phyloP scores from a whole-genome alignment of 768 basidiomycete genomes.

The Strobilomyces echinocephalus region DNA sequence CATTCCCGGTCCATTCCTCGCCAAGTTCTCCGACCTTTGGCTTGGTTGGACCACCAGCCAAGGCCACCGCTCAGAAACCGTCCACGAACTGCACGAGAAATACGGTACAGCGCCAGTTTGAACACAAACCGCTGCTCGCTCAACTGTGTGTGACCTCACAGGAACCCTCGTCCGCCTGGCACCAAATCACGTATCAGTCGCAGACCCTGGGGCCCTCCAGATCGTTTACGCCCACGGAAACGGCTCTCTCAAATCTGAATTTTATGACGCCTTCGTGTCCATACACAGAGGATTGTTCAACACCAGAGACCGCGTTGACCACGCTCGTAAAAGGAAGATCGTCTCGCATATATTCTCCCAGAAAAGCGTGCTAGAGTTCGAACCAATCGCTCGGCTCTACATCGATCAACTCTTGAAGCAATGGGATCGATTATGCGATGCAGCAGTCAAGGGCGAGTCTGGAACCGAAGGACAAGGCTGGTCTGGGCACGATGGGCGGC shows the following conservation, averaged over 20 bases:
- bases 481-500: constrained; percentile 54
- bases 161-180: constrained; percentile 67
- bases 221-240: constrained; percentile 79
- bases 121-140: neutral
- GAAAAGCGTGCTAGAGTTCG: constrained; percentile 83
- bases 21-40: constrained; percentile 72
- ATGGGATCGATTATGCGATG: constrained; percentile 68
- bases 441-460: constrained; percentile 49
- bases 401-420: constrained; percentile 58
- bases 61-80: constrained; percentile 72
- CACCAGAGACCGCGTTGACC: constrained; percentile 70
- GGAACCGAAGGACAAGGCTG: constrained; percentile 62
- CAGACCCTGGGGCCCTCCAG: constrained; percentile 71
- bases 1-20: constrained; percentile 66
- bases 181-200: constrained; percentile 73
- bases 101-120: constrained; percentile 47
- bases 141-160: constrained; percentile 19
- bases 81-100: constrained; percentile 69
- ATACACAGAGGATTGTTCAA: constrained; percentile 73
- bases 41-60: constrained; percentile 56
- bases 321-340: constrained; percentile 88
- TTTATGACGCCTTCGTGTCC: constrained; percentile 77
- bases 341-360: constrained; percentile 81
- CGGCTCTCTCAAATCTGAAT: constrained; percentile 75
- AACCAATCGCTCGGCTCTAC: constrained; percentile 66